Percentiles rank a stretch among this genome's conserved stretches.
Evolutionary conservation across 352 stramenopile species (phyloP).

Genomic region (Phytopythium cucurbitacearum): DNA sequence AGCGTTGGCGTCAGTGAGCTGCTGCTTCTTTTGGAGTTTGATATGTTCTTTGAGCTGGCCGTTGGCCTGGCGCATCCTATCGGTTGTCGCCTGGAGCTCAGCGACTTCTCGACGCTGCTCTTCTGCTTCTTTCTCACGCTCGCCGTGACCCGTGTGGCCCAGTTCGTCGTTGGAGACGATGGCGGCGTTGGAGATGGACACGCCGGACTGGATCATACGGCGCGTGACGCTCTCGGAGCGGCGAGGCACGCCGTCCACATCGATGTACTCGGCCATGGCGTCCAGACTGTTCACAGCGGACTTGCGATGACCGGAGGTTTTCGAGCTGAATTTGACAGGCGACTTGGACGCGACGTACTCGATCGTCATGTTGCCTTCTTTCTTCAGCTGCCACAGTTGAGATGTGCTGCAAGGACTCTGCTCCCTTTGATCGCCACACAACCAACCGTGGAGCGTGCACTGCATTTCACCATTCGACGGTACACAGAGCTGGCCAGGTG

Average conservation of each 20-base stretch:
- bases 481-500: no score
- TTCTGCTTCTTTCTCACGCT: constrained; percentile 6
- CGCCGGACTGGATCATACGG: constrained; percentile 27
- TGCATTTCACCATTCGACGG: no score
- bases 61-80: constrained; percentile 23
- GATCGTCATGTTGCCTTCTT: no score
- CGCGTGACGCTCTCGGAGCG: constrained; percentile 25
- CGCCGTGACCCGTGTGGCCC: constrained; percentile 12
- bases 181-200: constrained; percentile 28
- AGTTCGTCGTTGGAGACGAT: constrained; percentile 20
- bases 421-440: no score
- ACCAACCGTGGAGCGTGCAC: no score
- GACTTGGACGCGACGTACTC: background rate
- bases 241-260: constrained; percentile 36
- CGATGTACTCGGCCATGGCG: constrained; percentile 32
- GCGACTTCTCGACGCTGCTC: constrained; percentile 2
- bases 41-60: constrained; percentile 27
- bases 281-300: constrained; percentile 19
- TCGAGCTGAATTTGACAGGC: background rate
- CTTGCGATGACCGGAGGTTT: no score
- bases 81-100: background rate
- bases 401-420: no score
- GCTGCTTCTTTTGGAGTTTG: constrained; percentile 23
- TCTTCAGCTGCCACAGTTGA: no score
- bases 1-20: constrained; percentile 28